phyloP scores from a whole-genome alignment of 2,329 filamentous ascomycete genomes.

The Ophiocordyceps polyrhachis-furcata region DNA sequence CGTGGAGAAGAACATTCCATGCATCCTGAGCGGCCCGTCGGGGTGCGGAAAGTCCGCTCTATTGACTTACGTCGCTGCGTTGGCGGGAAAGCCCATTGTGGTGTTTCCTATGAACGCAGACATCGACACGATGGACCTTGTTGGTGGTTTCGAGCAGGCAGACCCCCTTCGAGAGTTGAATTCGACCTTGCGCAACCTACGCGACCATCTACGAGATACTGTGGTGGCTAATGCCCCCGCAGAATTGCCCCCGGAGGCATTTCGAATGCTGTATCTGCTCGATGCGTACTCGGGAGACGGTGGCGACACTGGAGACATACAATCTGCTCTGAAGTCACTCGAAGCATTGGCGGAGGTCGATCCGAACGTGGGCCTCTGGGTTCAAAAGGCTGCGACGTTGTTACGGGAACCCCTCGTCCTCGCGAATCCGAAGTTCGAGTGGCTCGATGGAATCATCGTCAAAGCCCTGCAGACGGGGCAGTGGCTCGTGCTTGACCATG shows the following conservation, averaged over 20 bases:
- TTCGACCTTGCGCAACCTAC: conserved; percentile 28
- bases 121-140: conserved; percentile 90
- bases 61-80: conserved; percentile 61
- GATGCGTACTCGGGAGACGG: conserved; percentile 20
- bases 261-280: conserved; percentile 33
- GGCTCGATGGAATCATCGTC: conserved; percentile 85
- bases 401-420: conserved; percentile 35
- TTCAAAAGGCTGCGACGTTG: conserved; percentile 29
- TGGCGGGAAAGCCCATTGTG: conserved; percentile 56
- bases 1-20: conserved; percentile 70
- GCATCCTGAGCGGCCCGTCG: conserved; percentile 70
- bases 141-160: conserved; percentile 90
- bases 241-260: conserved; percentile 24
- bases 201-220: conserved; percentile 30
- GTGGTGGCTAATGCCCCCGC: conserved; percentile 29
- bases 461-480: conserved; percentile 70
- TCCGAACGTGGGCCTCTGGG: conserved; percentile 25
- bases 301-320: conserved; percentile 18
- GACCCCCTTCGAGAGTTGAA: conserved; percentile 61
- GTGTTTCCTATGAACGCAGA: conserved; percentile 86
- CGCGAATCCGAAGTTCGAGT: conserved; percentile 73
- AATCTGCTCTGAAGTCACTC: conserved; percentile 19
- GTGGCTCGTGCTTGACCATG: conserved; percentile 93
- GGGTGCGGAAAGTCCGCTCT: conserved; percentile 76
- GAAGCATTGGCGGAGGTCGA: conserved; percentile 21